Base-by-base conservation (phyloP, 805 yeast genomes). In the Myxozyma udenii region DNA sequence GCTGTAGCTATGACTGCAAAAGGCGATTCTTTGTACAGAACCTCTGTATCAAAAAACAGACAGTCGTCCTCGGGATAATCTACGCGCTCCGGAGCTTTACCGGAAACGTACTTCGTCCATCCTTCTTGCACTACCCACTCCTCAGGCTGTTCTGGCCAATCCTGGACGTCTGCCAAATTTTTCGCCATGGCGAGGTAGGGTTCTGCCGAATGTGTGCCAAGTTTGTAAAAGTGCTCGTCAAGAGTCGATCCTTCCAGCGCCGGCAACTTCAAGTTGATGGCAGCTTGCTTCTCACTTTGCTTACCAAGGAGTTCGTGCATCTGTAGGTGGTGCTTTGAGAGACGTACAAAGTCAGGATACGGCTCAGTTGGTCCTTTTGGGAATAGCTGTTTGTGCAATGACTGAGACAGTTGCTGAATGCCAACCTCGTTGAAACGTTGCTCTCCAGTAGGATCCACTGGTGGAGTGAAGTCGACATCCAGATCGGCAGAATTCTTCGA, bases 41-140 rank as follows among this genome's bases (percentile, higher is more conserved):
- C 87, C 66, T 93, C 99, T 9, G 87, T 90, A 68, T 93, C 99
- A 66, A 91, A 91, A 0, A 85, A 89, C 11, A 93, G 63, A 2
- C 78, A 80, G 38, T 81, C 75, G 51, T 87, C 97, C 2, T 70
- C 58, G 0, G 98, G 98, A 61, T 70, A 83, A 0, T 72, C 73
- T 0, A 93, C 96, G 0, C 64, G 52, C 19, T 68, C 67, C 0
- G 95, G 89, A 0, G 60, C 56, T 47, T 70, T 64, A 1, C 83
- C 83, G 0, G 72, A 70, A 2, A 70, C 78, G 66, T 93, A 91
- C 61, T 84, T 74, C 16, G 79, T 74, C 98, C 98, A 93, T 5
- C 98, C 98, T 2, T 87, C 68, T 58, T 72, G 64, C 45, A 78
- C 66, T 1, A 68, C 49, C 89, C 95, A 87, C 2, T 70, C 50